phyloP scores from a whole-genome alignment of 176 grass and related monocot genomes.

The Carex scoparia region DNA sequence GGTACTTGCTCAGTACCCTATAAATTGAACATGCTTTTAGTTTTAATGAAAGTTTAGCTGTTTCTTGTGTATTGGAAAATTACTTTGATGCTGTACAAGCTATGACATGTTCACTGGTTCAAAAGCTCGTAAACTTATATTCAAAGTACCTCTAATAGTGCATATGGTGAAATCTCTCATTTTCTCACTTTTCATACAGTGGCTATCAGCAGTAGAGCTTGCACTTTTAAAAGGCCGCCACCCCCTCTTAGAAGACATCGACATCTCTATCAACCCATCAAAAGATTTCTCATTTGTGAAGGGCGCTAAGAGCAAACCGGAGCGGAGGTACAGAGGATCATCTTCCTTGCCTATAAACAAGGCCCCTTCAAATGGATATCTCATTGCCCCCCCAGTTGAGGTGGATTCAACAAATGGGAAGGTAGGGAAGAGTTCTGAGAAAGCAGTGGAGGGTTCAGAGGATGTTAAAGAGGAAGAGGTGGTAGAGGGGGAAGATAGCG shows the following conservation, averaged over 20 bases:
- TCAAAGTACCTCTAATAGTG: constrained; percentile 3
- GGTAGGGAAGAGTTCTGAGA: background rate
- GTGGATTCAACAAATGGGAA: constrained; percentile 39
- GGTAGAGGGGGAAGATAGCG: constrained; percentile 59
- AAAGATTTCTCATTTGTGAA: constrained; percentile 66
- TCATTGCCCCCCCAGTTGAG: constrained; percentile 40
- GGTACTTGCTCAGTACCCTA: background rate
- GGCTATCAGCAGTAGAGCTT: constrained; percentile 88
- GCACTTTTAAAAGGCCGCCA: constrained; percentile 92
- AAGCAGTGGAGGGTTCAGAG: constrained; percentile 6
- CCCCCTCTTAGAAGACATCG: constrained; percentile 88
- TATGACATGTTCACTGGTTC: background rate
- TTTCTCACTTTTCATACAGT: constrained; percentile 51
- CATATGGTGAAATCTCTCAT: constrained; percentile 14
- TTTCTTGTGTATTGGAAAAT: background rate
- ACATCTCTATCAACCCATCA: constrained; percentile 75
- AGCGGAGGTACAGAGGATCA: background rate
- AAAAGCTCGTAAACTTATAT: background rate
- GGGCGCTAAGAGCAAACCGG: background rate
- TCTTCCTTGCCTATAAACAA: constrained; percentile 9
- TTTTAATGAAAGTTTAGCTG: background rate
- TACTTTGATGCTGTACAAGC: background rate
- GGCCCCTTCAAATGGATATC: constrained; percentile 27
- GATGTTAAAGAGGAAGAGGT: constrained; percentile 32
- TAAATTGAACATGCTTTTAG: background rate